These are phyloP conservation scores for Apostasia shenzhenica DNA, from an alignment of 106 monocot genomes.

Conservation along the genomic window DNA sequence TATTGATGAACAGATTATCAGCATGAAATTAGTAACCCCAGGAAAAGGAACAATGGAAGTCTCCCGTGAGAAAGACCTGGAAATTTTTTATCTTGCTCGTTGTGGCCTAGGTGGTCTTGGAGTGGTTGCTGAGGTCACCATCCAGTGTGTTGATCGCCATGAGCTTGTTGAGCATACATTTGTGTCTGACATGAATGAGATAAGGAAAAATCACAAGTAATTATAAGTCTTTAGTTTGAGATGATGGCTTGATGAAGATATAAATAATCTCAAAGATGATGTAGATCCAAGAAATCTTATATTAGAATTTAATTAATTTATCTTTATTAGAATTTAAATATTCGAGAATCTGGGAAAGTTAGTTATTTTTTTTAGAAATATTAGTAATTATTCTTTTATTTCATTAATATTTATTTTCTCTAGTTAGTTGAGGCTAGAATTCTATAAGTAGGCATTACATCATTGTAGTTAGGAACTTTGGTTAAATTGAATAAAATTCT, in stretches of 20 bases:
- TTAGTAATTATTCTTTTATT: not conserved
- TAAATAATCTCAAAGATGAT: not conserved
- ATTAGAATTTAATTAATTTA: no score
- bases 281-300: no score
- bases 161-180: conserved; percentile 97
- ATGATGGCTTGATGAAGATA: not conserved
- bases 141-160: conserved; percentile 91
- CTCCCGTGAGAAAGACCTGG: conserved; percentile 77
- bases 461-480: no score
- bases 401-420: no score
- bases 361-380: not conserved
- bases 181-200: conserved; percentile 60
- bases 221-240: not conserved
- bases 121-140: conserved; percentile 91
- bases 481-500: no score
- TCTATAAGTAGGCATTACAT: no score
- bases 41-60: conserved; percentile 86
- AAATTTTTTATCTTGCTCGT: conserved; percentile 82
- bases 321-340: no score
- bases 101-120: conserved; percentile 95
- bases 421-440: no score
- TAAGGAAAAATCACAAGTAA: conserved; percentile 96
- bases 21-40: conserved; percentile 97
- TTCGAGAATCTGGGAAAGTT: not conserved
- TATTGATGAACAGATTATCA: conserved; percentile 87